Evolutionary conservation across 495 filamentous ascomycete genomes (phyloP).

Genomic region (Talaromyces wortmannii): DNA sequence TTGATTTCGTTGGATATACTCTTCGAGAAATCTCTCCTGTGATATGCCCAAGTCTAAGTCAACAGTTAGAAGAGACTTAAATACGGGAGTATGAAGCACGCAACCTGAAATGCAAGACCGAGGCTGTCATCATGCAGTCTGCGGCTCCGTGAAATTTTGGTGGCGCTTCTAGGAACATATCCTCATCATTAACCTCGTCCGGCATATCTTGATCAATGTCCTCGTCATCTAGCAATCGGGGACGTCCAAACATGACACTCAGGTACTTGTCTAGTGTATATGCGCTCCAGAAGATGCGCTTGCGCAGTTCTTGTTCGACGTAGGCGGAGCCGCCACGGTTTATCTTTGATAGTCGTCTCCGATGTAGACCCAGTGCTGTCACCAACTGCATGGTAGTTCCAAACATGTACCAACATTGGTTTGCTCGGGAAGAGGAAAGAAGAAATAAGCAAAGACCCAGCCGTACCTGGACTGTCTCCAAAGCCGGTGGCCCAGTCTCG

Average conservation of each 20-base stretch:
- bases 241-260: slow-evolving; percentile 47
- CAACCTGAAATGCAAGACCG: slow-evolving; percentile 38
- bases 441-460: slow-evolving; percentile 39
- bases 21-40: slow-evolving; percentile 39
- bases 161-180: slow-evolving; percentile 38
- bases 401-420: slow-evolving; percentile 44
- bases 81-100: not conserved
- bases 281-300: slow-evolving; percentile 51
- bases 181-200: slow-evolving; percentile 45
- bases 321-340: slow-evolving; percentile 23
- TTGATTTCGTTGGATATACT: slow-evolving; percentile 39
- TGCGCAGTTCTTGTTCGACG: slow-evolving; percentile 35
- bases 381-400: slow-evolving; percentile 39
- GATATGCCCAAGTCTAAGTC: slow-evolving; percentile 32
- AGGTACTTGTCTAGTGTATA: slow-evolving; percentile 53
- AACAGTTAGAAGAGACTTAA: not conserved
- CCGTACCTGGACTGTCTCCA: slow-evolving; percentile 38
- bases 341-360: slow-evolving; percentile 23
- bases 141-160: slow-evolving; percentile 20
- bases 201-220: slow-evolving; percentile 49
- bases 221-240: slow-evolving; percentile 44
- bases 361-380: slow-evolving; percentile 36
- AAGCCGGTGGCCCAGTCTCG: slow-evolving; percentile 33
- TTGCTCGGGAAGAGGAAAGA: slow-evolving; percentile 38
- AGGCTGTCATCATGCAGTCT: slow-evolving; percentile 42